phyloP scores from a whole-genome alignment of 1,139 yeast genomes.

The Kluyveromyces sp. region DNA sequence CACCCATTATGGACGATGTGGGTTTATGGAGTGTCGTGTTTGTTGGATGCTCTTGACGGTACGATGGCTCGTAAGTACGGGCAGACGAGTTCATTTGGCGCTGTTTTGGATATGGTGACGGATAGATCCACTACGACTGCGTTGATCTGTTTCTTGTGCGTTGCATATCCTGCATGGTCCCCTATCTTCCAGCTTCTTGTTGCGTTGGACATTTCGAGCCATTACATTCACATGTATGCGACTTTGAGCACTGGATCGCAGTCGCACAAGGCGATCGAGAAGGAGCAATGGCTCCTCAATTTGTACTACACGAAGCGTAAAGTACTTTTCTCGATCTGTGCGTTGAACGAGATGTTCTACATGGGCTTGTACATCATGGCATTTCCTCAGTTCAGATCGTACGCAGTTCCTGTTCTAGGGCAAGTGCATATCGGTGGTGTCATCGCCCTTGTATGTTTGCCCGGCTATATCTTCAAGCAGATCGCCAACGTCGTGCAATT shows the following conservation, averaged over 20 bases:
- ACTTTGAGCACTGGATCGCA: slow-evolving; percentile 70
- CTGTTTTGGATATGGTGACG: slow-evolving; percentile 97
- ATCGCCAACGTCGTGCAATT: slow-evolving; percentile 83
- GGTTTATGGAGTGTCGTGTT: slow-evolving; percentile 79
- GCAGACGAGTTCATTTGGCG: slow-evolving; percentile 91
- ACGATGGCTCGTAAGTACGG: slow-evolving; percentile 84
- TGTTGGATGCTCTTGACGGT: slow-evolving; percentile 95
- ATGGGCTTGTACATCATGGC: slow-evolving; percentile 77
- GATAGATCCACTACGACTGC: slow-evolving; percentile 96
- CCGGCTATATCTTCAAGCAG: slow-evolving; percentile 89
- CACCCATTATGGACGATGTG: slow-evolving; percentile 74
- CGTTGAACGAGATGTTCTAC: slow-evolving; percentile 86
- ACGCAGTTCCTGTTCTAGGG: slow-evolving; percentile 29
- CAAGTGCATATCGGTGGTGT: slow-evolving; percentile 48
- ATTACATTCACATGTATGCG: slow-evolving; percentile 98
- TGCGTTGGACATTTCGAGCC: slow-evolving; percentile 87
- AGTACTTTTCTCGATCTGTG: slow-evolving; percentile 82
- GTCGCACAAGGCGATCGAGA: slow-evolving; percentile 78
- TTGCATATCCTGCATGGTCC: slow-evolving; percentile 60
- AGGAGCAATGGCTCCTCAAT: slow-evolving; percentile 62
- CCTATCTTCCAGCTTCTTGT: slow-evolving; percentile 75
- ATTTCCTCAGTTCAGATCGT: slow-evolving; percentile 34
- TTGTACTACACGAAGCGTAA: slow-evolving; percentile 80
- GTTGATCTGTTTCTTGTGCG: slow-evolving; percentile 74
- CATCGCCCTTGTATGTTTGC: slow-evolving; percentile 59